phyloP scores from a whole-genome alignment of 2,329 filamentous ascomycete genomes.

The Cryphonectria radicalis region DNA sequence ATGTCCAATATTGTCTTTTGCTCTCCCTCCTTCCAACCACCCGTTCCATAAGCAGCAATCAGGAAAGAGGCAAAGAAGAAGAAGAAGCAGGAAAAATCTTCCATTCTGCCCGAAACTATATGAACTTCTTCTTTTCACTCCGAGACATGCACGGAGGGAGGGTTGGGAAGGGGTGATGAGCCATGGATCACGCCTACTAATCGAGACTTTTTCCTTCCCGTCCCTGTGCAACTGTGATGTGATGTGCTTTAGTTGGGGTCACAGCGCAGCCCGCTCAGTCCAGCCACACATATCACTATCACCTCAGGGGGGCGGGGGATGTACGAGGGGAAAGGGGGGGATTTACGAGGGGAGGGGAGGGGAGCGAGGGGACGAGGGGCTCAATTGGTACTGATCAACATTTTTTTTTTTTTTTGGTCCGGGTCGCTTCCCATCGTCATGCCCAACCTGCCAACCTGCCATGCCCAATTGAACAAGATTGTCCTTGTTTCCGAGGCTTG shows the following conservation, averaged over 20 bases:
- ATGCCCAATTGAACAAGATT: neutral
- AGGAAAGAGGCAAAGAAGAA: neutral
- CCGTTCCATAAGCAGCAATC: neutral
- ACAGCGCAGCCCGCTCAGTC: slow-evolving; percentile 5
- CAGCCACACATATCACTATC: slow-evolving; percentile 2
- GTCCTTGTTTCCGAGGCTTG: neutral
- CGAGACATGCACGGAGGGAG: neutral
- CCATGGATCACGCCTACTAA: neutral
- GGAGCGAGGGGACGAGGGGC: neutral
- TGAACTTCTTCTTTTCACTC: neutral
- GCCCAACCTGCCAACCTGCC: neutral
- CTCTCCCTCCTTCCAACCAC: neutral
- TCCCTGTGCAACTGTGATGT: slow-evolving; percentile 1
- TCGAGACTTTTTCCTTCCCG: neutral
- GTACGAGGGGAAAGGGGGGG: neutral
- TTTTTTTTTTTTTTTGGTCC: neutral
- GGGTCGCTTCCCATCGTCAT: neutral
- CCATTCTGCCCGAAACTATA: neutral
- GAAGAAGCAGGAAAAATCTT: neutral
- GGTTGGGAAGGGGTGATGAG: neutral
- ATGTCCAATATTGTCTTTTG: neutral
- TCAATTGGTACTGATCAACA: neutral
- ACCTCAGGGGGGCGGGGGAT: neutral
- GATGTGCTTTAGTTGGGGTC: slow-evolving; percentile 1
- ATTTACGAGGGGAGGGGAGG: neutral